Evolutionary conservation across 176 grass and related monocot genomes (phyloP).

Genomic region (Ampelocalamus luodianensis): DNA sequence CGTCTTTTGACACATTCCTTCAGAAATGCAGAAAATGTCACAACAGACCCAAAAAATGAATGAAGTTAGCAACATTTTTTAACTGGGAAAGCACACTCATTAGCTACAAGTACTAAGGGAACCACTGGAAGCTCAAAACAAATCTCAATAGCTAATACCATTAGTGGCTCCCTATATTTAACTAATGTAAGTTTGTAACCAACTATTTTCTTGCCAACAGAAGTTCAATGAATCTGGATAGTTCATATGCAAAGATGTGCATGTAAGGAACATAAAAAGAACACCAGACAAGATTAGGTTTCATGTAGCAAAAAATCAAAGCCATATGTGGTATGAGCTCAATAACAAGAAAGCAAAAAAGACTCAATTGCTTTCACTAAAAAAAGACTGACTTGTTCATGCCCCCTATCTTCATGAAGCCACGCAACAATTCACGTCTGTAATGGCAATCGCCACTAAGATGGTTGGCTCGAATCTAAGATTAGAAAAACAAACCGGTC

Average conservation of each 20-base stretch:
- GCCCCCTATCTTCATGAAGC: slow-evolving; percentile 92
- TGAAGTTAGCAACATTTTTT: background rate
- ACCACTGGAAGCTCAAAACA: slow-evolving; percentile 2
- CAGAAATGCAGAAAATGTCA: slow-evolving; percentile 32
- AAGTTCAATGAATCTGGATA: slow-evolving; percentile 1
- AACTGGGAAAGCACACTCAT: background rate
- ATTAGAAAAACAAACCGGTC: slow-evolving; percentile 16
- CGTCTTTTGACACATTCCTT: slow-evolving; percentile 93
- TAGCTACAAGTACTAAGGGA: background rate
- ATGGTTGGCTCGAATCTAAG: slow-evolving; percentile 92
- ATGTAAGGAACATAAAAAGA: slow-evolving; percentile 9
- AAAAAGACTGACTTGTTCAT: slow-evolving; percentile 74
- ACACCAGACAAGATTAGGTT: background rate
- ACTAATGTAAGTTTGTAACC: background rate
- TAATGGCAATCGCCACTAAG: slow-evolving; percentile 97
- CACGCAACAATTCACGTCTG: slow-evolving; percentile 78
- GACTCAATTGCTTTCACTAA: background rate
- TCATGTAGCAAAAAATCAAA: background rate
- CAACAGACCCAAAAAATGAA: slow-evolving; percentile 5
- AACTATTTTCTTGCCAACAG: background rate
- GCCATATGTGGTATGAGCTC: background rate
- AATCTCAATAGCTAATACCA: background rate
- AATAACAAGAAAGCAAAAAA: background rate
- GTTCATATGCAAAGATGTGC: background rate
- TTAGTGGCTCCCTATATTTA: slow-evolving; percentile 3